Conservation (phyloP, 345 rosid species). For the Salix dunnii region DNA sequence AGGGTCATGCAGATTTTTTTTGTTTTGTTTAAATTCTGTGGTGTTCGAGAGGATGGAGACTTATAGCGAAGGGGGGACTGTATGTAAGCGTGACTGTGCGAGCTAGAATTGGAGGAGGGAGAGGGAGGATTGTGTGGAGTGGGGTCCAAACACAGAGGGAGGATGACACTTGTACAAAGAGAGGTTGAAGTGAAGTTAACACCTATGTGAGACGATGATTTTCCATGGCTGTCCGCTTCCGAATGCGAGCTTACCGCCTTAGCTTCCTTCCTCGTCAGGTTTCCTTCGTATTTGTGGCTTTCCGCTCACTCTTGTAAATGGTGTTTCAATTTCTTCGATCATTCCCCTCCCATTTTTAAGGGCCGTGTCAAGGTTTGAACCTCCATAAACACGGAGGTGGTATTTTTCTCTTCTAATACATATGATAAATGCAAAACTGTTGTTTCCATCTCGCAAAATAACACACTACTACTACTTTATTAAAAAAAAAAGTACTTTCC, state of each 20-base stretch:
- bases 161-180: constrained; percentile 21
- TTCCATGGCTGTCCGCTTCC: constrained; percentile 64
- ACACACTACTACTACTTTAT: no score
- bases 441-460: no score
- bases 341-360: no score
- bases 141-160: background rate
- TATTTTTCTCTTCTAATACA: no score
- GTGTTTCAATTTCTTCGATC: no score
- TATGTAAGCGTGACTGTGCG: background rate
- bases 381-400: no score
- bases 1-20: background rate
- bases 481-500: no score
- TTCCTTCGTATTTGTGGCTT: background rate
- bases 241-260: constrained; percentile 41
- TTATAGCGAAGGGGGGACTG: background rate
- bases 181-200: background rate
- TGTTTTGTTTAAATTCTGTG: background rate
- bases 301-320: no score
- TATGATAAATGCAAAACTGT: no score
- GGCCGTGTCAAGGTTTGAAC: no score
- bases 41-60: no score
- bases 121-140: background rate
- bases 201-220: background rate
- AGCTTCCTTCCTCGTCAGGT: background rate
- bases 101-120: no score